Conservation (phyloP, 2,329 filamentous ascomycete genomes). For the Xylaria sp. region DNA sequence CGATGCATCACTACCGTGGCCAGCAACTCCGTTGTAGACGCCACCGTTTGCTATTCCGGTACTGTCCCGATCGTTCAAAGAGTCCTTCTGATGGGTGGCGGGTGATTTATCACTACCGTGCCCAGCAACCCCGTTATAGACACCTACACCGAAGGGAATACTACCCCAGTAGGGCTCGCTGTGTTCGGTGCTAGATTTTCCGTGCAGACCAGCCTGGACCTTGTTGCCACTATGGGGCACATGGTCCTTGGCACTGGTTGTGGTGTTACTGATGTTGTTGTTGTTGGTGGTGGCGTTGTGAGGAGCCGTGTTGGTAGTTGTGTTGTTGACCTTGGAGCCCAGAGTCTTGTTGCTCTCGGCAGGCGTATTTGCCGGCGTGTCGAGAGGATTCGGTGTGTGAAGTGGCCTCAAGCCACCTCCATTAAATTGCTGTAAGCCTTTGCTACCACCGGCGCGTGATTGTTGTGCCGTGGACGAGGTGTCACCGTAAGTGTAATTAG, state of each 20-base stretch:
- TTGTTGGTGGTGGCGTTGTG: neutral
- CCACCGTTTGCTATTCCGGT: neutral
- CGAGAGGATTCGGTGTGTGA: neutral
- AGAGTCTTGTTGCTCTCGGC: conserved; percentile 5
- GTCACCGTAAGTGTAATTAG: conserved; percentile 22
- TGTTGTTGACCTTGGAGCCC: neutral
- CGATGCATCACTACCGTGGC: conserved; percentile 38
- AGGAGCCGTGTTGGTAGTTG: too few relatives aligned
- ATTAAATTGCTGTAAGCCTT: neutral
- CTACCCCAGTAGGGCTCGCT: conserved; percentile 47
- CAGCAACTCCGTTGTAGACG: conserved; percentile 37
- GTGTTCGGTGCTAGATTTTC: conserved; percentile 32
- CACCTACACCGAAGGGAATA: conserved; percentile 43
- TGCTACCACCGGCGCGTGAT: neutral
- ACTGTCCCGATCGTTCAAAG: neutral
- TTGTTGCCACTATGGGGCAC: conserved; percentile 27
- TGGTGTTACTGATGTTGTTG: neutral
- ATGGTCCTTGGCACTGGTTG: neutral
- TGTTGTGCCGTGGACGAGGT: conserved; percentile 11
- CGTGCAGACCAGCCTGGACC: conserved; percentile 34
- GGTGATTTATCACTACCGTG: conserved; percentile 39
- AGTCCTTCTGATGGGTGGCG: neutral
- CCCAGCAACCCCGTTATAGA: conserved; percentile 45
- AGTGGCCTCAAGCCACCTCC: neutral
- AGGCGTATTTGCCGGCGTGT: neutral